phyloP scores from a whole-genome alignment of 2,329 filamentous ascomycete species.

The Colletotrichum higginsianum region DNA sequence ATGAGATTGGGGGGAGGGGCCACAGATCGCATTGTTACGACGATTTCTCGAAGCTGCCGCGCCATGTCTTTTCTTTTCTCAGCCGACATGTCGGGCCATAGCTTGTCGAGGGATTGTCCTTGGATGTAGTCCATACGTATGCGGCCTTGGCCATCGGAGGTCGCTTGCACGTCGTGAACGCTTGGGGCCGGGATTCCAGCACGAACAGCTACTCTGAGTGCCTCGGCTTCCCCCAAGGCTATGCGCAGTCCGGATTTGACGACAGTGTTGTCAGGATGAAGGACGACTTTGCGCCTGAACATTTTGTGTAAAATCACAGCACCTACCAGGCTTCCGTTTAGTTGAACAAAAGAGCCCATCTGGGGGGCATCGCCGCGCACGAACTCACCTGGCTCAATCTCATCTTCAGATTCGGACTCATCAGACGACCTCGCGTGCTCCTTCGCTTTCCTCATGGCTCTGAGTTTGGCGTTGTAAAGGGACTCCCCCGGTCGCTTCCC shows the following conservation, averaged over 20 bases:
- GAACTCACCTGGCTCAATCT: constrained; percentile 45
- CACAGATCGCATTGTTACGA: constrained; percentile 47
- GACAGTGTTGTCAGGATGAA: constrained; percentile 45
- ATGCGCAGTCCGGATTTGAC: constrained; percentile 48
- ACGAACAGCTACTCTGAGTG: constrained; percentile 43
- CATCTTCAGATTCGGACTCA: constrained; percentile 46
- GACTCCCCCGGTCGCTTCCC: neutral
- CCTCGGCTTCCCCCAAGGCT: constrained; percentile 47
- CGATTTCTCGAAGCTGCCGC: constrained; percentile 47
- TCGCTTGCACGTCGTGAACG: constrained; percentile 41
- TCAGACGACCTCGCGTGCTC: constrained; percentile 45
- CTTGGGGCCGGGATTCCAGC: constrained; percentile 46
- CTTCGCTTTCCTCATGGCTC: constrained; percentile 42
- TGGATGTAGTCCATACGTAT: constrained; percentile 48
- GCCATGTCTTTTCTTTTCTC: constrained; percentile 45
- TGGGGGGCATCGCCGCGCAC: neutral
- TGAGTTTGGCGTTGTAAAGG: constrained; percentile 35
- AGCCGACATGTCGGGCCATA: constrained; percentile 46
- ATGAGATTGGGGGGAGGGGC: constrained; percentile 45
- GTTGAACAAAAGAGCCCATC: neutral
- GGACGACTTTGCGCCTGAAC: constrained; percentile 45
- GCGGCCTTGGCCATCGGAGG: constrained; percentile 42
- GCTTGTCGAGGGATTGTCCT: constrained; percentile 47
- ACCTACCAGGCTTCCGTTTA: constrained; percentile 30
- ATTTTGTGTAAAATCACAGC: constrained; percentile 44